Conservation (phyloP, 2,329 filamentous ascomycete genomes). For the Aspergillus pseudoterreus region DNA sequence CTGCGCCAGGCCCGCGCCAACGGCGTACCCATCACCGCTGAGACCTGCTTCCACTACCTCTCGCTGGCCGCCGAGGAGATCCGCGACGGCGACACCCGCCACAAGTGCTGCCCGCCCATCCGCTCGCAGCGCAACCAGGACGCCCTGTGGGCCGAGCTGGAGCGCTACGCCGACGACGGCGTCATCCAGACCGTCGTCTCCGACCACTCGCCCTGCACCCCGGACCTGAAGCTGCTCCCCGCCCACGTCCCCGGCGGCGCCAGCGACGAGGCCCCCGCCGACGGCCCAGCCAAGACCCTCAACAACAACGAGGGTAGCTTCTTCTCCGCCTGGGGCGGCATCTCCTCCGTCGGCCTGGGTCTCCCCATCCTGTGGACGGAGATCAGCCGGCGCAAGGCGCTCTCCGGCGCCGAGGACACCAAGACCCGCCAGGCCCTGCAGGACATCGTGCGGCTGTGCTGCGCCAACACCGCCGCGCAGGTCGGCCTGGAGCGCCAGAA, state of each 20-base stretch:
- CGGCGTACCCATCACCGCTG: slow-evolving; percentile 83
- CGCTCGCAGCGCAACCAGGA: slow-evolving; percentile 78
- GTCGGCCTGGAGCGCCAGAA: slow-evolving; percentile 79
- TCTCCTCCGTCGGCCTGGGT: slow-evolving; percentile 88
- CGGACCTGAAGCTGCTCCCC: slow-evolving; percentile 85
- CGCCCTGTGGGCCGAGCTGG: slow-evolving; percentile 78
- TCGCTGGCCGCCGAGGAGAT: slow-evolving; percentile 79
- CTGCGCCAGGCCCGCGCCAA: slow-evolving; percentile 67
- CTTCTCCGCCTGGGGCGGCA: slow-evolving; percentile 94
- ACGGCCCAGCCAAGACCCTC: slow-evolving; percentile 29
- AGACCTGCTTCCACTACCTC: slow-evolving; percentile 95
- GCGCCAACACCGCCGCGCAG: slow-evolving; percentile 79
- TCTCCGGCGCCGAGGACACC: slow-evolving; percentile 36
- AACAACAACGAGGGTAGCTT: slow-evolving; percentile 67
- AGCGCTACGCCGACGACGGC: slow-evolving; percentile 57
- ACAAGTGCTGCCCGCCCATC: slow-evolving; percentile 95
- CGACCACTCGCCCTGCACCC: slow-evolving; percentile 95
- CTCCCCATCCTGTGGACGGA: slow-evolving; percentile 87
- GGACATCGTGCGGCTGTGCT: slow-evolving; percentile 83
- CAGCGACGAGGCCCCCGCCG: slow-evolving; percentile 23
- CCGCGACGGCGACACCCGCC: slow-evolving; percentile 77
- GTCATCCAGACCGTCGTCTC: slow-evolving; percentile 90
- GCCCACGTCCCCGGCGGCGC: slow-evolving; percentile 54
- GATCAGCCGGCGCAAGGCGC: slow-evolving; percentile 56
- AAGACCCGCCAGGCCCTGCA: slow-evolving; percentile 55